phyloP scores from a whole-genome alignment of 148 eudicot species.

The Tetragonia tetragonoides region DNA sequence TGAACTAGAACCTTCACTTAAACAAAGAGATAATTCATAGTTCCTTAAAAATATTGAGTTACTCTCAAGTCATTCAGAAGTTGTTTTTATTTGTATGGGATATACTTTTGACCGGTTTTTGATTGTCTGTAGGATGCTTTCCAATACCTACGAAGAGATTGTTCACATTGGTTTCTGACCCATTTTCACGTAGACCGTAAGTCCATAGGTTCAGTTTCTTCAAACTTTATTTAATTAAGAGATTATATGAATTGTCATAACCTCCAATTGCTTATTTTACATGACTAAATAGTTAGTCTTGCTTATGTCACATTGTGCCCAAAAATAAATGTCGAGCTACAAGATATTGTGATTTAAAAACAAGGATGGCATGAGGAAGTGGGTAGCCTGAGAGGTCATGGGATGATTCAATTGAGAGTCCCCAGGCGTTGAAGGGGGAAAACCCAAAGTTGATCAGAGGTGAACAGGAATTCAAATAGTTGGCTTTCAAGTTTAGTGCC shows the following conservation, averaged over 20 bases:
- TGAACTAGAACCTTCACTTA: background rate
- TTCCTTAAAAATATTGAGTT: background rate
- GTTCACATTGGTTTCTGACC: conserved; percentile 88
- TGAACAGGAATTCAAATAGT: background rate
- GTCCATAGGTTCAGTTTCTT: conserved; percentile 26
- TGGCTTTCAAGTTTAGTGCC: background rate
- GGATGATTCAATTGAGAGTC: background rate
- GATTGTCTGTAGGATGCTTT: conserved; percentile 79
- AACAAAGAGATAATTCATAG: background rate
- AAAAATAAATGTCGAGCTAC: background rate
- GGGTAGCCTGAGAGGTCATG: background rate
- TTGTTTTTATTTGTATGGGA: background rate
- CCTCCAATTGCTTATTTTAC: background rate
- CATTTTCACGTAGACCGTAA: conserved; percentile 96
- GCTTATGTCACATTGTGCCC: too few species aligned
- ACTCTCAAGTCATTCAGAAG: conserved; percentile 11
- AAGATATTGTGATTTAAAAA: background rate
- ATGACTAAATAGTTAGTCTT: too few species aligned
- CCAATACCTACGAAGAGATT: conserved; percentile 73
- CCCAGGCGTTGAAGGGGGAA: background rate
- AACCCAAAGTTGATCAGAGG: background rate
- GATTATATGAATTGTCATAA: background rate
- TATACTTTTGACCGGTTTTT: conserved; percentile 20
- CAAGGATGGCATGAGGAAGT: background rate
- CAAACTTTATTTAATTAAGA: conserved; percentile 1